phyloP scores from a whole-genome alignment of 164 flowering plant species.

The Litsea cubeba region DNA sequence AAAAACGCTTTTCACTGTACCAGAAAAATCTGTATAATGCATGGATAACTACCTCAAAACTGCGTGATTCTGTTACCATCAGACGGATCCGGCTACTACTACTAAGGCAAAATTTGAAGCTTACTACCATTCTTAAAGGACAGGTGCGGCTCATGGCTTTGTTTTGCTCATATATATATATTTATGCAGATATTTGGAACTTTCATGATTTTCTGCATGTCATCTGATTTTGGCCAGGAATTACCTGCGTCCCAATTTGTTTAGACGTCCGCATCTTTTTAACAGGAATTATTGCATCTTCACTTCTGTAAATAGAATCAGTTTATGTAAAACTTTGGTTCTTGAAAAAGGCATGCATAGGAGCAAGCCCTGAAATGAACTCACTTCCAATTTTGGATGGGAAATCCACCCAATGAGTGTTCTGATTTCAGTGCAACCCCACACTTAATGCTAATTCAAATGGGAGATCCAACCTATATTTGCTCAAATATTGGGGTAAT shows the following conservation, averaged over 20 bases:
- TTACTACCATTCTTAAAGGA: constrained; percentile 66
- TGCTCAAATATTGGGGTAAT: background rate
- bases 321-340: background rate
- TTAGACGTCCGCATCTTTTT: background rate
- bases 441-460: background rate
- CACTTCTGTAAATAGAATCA: background rate
- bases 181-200: background rate
- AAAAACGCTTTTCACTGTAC: constrained; percentile 5
- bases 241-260: background rate
- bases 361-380: background rate
- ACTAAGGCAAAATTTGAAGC: constrained; percentile 70
- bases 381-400: no score
- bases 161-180: background rate
- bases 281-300: background rate
- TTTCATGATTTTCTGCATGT: background rate
- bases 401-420: background rate
- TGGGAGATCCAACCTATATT: background rate
- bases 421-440: background rate
- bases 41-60: constrained; percentile 76
- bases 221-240: background rate
- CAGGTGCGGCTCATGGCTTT: constrained; percentile 46
- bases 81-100: constrained; percentile 65
- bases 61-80: constrained; percentile 74
- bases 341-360: background rate
- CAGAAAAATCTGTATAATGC: constrained; percentile 86